These are phyloP conservation scores for Fusarium gaditjirri DNA, from an alignment of 2,329 filamentous ascomycete genomes.

Conservation along the genomic window DNA sequence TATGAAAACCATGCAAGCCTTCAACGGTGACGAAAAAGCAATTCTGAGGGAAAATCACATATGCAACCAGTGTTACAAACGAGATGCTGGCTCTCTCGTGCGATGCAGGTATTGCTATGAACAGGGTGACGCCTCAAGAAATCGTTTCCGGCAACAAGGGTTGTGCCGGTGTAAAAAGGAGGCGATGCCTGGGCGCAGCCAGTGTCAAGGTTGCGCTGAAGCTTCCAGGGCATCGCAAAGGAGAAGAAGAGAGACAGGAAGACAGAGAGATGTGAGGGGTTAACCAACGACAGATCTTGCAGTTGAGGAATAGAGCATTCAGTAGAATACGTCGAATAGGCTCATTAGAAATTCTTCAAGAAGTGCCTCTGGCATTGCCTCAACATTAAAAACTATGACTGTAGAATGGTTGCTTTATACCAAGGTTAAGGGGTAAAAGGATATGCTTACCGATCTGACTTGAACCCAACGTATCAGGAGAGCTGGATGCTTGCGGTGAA, in stretches of 20 bases:
- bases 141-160: background rate
- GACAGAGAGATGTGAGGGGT: background rate
- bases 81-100: background rate
- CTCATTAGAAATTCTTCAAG: too few species aligned
- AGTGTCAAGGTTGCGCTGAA: background rate
- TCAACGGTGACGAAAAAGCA: background rate
- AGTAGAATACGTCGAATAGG: background rate
- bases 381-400: accelerated
- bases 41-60: background rate
- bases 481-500: background rate
- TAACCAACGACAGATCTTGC: background rate
- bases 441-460: background rate
- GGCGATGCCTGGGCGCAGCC: too few species aligned
- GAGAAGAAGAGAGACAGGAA: background rate
- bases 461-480: background rate
- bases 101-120: background rate
- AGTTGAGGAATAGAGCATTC: background rate
- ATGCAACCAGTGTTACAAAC: background rate
- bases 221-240: background rate
- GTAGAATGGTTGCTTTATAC: background rate
- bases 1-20: background rate
- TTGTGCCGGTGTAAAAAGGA: background rate
- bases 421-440: background rate
- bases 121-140: too few species aligned
- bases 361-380: too few species aligned